phyloP scores from a whole-genome alignment of 768 basidiomycete species.

The Cyclocybe cylindracea region DNA sequence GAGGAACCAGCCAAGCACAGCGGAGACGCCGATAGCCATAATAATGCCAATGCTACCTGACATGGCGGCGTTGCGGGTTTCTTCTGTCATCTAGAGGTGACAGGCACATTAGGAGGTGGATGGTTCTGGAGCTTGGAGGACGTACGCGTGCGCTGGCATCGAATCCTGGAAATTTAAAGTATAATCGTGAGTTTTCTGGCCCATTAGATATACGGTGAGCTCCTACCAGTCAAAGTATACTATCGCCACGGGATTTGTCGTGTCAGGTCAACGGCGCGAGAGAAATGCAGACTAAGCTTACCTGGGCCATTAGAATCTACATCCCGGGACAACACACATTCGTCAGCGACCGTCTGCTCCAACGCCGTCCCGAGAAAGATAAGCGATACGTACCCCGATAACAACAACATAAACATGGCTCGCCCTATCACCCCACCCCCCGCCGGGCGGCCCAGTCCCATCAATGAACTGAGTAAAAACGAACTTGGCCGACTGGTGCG shows the following conservation, averaged over 20 bases:
- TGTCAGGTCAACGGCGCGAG: no score
- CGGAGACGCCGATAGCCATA: slow-evolving; percentile 72
- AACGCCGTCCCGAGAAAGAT: no score
- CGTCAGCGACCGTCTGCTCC: no score
- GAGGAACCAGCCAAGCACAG: slow-evolving; percentile 76
- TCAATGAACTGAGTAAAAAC: slow-evolving; percentile 76
- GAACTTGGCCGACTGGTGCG: slow-evolving; percentile 64
- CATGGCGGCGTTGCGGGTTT: slow-evolving; percentile 70
- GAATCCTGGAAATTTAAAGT: slow-evolving; percentile 46
- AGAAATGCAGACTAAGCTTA: slow-evolving; percentile 14
- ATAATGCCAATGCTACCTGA: slow-evolving; percentile 69
- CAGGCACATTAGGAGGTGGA: background rate
- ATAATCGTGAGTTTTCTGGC: background rate
- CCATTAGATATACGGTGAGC: background rate
- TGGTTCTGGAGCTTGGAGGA: no score
- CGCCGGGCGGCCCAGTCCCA: slow-evolving; percentile 51
- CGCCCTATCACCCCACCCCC: slow-evolving; percentile 69
- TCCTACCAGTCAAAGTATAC: slow-evolving; percentile 69
- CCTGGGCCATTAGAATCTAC: slow-evolving; percentile 69
- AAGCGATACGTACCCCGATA: slow-evolving; percentile 59
- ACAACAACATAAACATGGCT: slow-evolving; percentile 70
- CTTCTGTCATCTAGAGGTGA: slow-evolving; percentile 65
- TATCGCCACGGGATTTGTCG: no score
- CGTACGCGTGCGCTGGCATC: slow-evolving; percentile 78
- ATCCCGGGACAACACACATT: background rate